Base-by-base conservation (phyloP, 116 monocot genomes). In the Cymodocea nodosa region DNA sequence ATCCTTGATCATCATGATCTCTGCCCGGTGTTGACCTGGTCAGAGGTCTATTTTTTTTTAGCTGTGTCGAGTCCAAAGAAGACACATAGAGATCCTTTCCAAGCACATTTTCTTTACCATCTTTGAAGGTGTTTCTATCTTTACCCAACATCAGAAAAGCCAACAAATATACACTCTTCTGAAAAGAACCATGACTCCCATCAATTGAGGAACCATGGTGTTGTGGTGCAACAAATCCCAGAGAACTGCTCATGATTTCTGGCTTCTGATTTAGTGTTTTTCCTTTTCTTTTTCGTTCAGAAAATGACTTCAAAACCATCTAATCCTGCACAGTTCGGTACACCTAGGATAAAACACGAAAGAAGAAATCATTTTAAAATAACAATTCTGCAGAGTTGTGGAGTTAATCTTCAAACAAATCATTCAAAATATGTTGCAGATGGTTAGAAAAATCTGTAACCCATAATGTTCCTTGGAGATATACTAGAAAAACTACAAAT, bases 141-240 rank as follows among this genome's bases (percentile, higher is more conserved):
- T 76, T 75, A 20, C 69, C 74, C 66, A 84, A 61, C 36, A 85
- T 40, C 62, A 85, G 67, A 68, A 68, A 84, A 57, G 82, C 77
- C n/a, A 84, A 51, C 30, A 80, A 51, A 59, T 71, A 80, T 10
- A 50, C 23, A 24, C 37, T 58, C 57, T 76, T 80, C 69, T 82
- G 84, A 51, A 84, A 66, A 50, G 87, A 71, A 70, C 73, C 23
- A 52, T 64, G 37, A 54, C 79, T 80, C 66, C 72, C 71, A 22
- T 66, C 62, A 58, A 30, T 1, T 1, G 82, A 70, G 16, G 79
- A 73, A 62, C 73, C 63, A 5, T 71, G 69, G 48, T 75, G 69
- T 44, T 79, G 70, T 57, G 77, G 67, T 49, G 82, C 56, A 10
- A 76, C 15, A 64, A 63, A 79, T 68, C 70, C 76, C 62, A 76